phyloP scores from a whole-genome alignment of 2,329 filamentous ascomycete genomes.

The Diaporthe velutina region DNA sequence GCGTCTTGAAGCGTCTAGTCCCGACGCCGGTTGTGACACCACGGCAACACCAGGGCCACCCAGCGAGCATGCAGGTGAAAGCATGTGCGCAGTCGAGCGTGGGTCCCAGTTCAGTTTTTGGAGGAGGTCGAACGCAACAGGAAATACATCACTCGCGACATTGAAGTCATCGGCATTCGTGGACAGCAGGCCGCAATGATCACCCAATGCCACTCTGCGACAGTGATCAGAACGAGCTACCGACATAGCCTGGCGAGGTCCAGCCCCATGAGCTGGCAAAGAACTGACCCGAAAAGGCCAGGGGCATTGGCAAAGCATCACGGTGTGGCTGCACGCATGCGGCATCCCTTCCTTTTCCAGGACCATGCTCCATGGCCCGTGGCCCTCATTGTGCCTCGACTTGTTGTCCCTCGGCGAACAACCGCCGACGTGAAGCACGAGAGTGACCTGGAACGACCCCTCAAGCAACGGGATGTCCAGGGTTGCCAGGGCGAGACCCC shows the following conservation, averaged over 20 bases:
- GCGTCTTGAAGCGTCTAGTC: conserved; percentile 26
- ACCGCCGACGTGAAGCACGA: conserved; percentile 21
- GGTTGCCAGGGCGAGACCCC: conserved; percentile 29
- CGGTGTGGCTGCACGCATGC: conserved; percentile 19
- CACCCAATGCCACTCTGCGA: neutral
- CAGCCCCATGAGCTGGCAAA: conserved; percentile 1
- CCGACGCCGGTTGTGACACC: conserved; percentile 26
- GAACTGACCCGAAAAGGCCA: neutral
- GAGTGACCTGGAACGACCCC: conserved; percentile 30
- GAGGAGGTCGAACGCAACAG: neutral
- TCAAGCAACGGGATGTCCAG: conserved; percentile 27
- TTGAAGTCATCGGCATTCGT: neutral
- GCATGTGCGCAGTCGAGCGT: neutral
- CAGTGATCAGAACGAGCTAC: conserved; percentile 2
- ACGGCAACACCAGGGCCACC: neutral
- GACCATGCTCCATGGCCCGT: neutral
- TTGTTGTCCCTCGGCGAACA: conserved; percentile 3
- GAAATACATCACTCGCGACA: neutral
- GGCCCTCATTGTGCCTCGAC: neutral
- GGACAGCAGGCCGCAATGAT: neutral
- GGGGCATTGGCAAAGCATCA: conserved; percentile 28
- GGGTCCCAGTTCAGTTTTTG: neutral
- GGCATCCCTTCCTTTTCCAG: neutral
- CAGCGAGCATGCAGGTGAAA: neutral
- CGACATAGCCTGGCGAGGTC: conserved; percentile 15